These are phyloP conservation scores for Cladophialophora bantiana DNA, from an alignment of 2,329 filamentous ascomycete species.

Conservation along the genomic window DNA sequence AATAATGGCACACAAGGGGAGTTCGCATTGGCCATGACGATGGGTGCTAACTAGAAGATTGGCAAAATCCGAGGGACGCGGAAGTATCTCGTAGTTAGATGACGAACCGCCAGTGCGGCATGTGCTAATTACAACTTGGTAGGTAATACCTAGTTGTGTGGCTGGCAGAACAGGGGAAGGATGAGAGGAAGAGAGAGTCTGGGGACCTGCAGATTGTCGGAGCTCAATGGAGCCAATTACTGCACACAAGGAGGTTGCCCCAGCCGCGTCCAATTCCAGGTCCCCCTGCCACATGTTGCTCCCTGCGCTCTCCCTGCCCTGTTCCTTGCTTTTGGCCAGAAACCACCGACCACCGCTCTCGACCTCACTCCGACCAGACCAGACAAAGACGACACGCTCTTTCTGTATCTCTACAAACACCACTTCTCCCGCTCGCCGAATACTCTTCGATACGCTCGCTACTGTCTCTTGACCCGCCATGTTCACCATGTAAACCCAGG, in stretches of 20 bases:
- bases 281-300: not conserved
- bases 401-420: not conserved
- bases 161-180: not conserved
- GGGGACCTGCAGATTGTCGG: slow-evolving; percentile 25
- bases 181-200: not conserved
- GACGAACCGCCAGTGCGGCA: not conserved
- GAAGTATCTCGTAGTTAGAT: not conserved
- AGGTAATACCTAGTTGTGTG: slow-evolving; percentile 1
- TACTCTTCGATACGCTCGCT: slow-evolving; percentile 4
- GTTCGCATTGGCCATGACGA: not conserved
- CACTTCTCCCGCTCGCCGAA: slow-evolving; percentile 8
- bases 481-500: slow-evolving; percentile 14
- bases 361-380: not conserved
- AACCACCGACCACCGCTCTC: not conserved
- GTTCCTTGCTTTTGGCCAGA: slow-evolving; percentile 10
- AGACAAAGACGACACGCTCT: not conserved
- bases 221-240: slow-evolving; percentile 7
- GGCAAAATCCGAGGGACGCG: not conserved
- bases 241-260: slow-evolving; percentile 9
- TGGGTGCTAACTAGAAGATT: not conserved
- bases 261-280: slow-evolving; percentile 17
- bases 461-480: not conserved
- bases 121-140: not conserved
- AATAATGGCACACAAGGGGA: not conserved
- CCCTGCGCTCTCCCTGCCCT: not conserved